Conservation (phyloP, 768 basidiomycete species). For the Phaeotremella skinneri region DNA sequence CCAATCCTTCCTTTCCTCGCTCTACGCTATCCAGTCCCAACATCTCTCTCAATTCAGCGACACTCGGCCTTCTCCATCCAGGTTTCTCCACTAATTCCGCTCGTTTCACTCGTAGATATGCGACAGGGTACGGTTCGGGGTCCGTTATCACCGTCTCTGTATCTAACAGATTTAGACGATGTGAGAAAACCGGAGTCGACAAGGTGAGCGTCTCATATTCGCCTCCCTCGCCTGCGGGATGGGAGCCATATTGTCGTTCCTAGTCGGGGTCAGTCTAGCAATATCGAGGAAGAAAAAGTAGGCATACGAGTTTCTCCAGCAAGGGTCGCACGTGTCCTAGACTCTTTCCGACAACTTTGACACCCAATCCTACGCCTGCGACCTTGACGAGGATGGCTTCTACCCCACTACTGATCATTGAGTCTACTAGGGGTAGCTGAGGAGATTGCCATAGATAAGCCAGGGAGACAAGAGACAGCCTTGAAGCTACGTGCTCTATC, state of each 20-base stretch:
- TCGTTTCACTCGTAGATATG: constrained; percentile 75
- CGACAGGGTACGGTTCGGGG: constrained; percentile 68
- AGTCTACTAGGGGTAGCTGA: constrained; percentile 75
- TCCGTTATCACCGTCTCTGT: constrained; percentile 69
- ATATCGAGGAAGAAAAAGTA: not conserved
- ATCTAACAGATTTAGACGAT: constrained; percentile 65
- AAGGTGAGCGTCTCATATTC: constrained; percentile 94
- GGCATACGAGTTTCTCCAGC: constrained; percentile 66
- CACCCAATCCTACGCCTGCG: constrained; percentile 83
- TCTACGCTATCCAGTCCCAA: constrained; percentile 29
- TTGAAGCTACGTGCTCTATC: constrained; percentile 92
- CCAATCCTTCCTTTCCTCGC: constrained; percentile 52
- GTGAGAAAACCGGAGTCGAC: constrained; percentile 84
- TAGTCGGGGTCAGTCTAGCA: constrained; percentile 40
- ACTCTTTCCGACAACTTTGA: constrained; percentile 72
- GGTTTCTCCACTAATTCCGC: constrained; percentile 65
- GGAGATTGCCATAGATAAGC: constrained; percentile 92
- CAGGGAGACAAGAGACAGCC: constrained; percentile 74
- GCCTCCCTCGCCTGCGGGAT: constrained; percentile 95
- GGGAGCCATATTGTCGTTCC: constrained; percentile 81
- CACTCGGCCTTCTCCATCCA: constrained; percentile 29
- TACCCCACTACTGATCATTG: constrained; percentile 78
- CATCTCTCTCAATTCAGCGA: constrained; percentile 33
- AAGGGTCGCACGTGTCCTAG: constrained; percentile 71
- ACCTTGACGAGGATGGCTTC: constrained; percentile 88